Conservation (phyloP, 768 basidiomycete species). For the Clitopilus passeckerianus region DNA sequence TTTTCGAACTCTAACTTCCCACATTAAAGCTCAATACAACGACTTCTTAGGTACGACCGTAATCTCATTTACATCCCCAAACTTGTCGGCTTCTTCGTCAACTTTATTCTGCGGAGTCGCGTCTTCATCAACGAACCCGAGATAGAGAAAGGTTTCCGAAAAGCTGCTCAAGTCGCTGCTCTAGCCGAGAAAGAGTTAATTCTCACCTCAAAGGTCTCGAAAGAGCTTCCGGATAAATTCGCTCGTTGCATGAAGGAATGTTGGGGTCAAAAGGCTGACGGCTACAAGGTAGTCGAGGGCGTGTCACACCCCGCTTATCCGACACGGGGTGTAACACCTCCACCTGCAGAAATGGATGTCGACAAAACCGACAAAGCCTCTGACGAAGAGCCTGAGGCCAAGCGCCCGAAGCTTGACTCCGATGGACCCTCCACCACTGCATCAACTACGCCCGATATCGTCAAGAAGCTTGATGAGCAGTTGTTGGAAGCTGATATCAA, state of each 20-base stretch:
- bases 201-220: conserved; percentile 38
- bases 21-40: not conserved
- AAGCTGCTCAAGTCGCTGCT: conserved; percentile 37
- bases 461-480: conserved; percentile 32
- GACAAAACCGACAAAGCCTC: conserved; percentile 4
- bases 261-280: conserved; percentile 44
- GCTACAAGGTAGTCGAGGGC: conserved; percentile 24
- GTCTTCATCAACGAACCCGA: conserved; percentile 41
- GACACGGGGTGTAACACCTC: no score
- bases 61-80: conserved; percentile 48
- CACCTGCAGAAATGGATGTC: not conserved
- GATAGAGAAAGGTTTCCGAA: conserved; percentile 40
- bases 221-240: conserved; percentile 44
- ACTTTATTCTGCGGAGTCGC: conserved; percentile 52
- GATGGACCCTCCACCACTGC: not conserved
- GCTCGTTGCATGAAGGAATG: conserved; percentile 40
- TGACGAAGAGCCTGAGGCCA: conserved; percentile 9
- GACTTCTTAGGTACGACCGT: conserved; percentile 33
- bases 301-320: not conserved
- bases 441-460: not conserved
- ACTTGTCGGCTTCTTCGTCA: conserved; percentile 54
- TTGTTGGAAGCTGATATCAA: conserved; percentile 29
- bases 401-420: conserved; percentile 10
- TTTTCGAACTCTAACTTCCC: conserved; percentile 1
- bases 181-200: conserved; percentile 47